Evolutionary conservation across 257 asterid genomes (phyloP).

Genomic region (Thymus mandschuricus): DNA sequence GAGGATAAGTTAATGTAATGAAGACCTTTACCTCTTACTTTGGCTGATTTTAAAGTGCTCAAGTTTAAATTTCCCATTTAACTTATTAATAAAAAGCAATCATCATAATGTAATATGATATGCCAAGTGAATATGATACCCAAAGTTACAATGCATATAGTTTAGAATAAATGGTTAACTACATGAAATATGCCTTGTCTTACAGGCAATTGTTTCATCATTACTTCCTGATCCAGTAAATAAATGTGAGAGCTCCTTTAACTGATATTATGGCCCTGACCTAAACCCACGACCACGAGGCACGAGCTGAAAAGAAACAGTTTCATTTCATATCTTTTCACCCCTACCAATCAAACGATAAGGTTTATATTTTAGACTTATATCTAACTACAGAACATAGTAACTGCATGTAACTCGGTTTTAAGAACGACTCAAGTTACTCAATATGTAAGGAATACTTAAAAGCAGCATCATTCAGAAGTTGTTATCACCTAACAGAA

Average conservation of each 20-base stretch:
- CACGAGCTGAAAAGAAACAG: constrained; percentile 10
- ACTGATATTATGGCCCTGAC: background rate
- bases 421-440: background rate
- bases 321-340: background rate
- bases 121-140: background rate
- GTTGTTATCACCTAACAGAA: constrained; percentile 1
- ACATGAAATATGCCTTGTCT: constrained; percentile 9
- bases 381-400: background rate
- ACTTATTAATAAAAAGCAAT: background rate
- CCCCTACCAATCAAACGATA: background rate
- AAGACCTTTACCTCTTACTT: too few relatives aligned
- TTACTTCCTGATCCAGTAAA: constrained; percentile 3
- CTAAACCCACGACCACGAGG: too few relatives aligned
- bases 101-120: too few relatives aligned
- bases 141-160: background rate
- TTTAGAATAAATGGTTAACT: background rate
- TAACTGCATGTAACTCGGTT: background rate
- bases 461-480: constrained; percentile 9
- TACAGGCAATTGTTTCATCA: background rate
- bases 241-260: background rate
- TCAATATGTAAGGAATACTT: constrained; percentile 11
- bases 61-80: constrained; percentile 3
- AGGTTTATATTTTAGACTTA: background rate
- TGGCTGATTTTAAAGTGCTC: constrained; percentile 4
- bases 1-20: constrained; percentile 10